Evolutionary conservation across 306 rosid species (phyloP), one percentile per base, ranked within the genome.

Genomic region (Malus asiatica): DNA sequence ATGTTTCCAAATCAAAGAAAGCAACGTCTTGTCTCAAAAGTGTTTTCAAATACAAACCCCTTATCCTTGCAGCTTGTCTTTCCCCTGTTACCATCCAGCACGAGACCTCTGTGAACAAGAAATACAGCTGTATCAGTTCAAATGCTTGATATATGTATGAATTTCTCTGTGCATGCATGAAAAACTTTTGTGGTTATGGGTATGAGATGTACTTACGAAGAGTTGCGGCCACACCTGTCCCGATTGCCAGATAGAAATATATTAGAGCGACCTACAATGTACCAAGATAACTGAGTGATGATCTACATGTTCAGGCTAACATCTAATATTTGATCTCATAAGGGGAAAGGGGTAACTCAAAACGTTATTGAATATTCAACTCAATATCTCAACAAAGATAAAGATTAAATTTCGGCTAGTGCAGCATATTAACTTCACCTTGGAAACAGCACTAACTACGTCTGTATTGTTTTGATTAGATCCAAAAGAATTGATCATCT

Each of bases 41-140:
- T 15, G 98, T 91, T 75, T 85, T 93, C 91, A 93, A 82, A 83
- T 91, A 93, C 83, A 93, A 81, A 77, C 91, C 89, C 77, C 98
- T 83, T 65, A 93, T 91, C 73, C 98, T 46, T 57, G 96, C 93
- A 25, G 98, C 96, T 48, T 93, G 98, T 82, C 98, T 91, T 85
- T 93, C 98, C 35, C 98, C 98, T 3, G 97, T 91, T 23, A 93
- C 87, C 96, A 93, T 93, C 98, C 98, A 91, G 73, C 96, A 63
- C 63, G 90, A 18, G 81, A 93, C 97, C 27, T 27, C 27, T 93
- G 87, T 77, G 82, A 67, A 35, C 80, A 67, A 58, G 9, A 30
- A 84, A 72, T 42, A 19, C 20, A 69, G 59, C 29, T 25, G 12
- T 55, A 48, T 71, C 68, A 71, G 53, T 76, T 72, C 51, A 38